Evolutionary conservation across 2,329 filamentous ascomycete genomes (phyloP).

Genomic region (Esteya vermicola): DNA sequence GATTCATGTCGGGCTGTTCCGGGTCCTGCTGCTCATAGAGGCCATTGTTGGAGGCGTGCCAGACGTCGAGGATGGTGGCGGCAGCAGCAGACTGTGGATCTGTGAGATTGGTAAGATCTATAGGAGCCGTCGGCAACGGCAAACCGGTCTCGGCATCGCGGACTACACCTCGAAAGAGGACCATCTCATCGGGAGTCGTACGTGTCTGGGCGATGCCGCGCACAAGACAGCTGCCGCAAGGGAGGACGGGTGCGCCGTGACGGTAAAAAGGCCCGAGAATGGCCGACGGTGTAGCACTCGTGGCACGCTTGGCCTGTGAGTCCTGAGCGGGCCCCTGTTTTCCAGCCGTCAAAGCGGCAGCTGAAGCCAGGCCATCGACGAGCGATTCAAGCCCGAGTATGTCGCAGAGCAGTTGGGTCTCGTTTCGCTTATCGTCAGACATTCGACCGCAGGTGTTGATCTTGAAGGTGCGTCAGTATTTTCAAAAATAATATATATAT

Average conservation of each 20-base stretch:
- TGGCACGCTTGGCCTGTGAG: no score
- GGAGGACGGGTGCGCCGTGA: conserved; percentile 42
- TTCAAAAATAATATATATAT: background rate
- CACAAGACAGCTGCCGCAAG: conserved; percentile 45
- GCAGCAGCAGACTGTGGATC: no score
- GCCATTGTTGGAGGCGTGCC: conserved; percentile 48
- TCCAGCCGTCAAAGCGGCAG: no score
- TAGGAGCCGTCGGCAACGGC: no score
- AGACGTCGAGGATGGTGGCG: conserved; percentile 46
- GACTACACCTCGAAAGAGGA: conserved; percentile 37
- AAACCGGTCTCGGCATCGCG: conserved; percentile 36
- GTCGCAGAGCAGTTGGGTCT: conserved; percentile 53
- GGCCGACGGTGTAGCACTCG: conserved; percentile 45
- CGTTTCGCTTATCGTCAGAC: conserved; percentile 48
- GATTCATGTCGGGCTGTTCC: conserved; percentile 56
- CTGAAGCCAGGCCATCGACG: conserved; percentile 53
- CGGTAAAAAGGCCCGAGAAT: conserved; percentile 60
- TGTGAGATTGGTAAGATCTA: no score
- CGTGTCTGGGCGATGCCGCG: conserved; percentile 4
- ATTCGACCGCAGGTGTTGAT: conserved; percentile 53
- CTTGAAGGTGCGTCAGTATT: background rate
- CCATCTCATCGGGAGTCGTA: conserved; percentile 12
- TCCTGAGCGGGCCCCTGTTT: no score
- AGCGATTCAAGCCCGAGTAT: conserved; percentile 51
- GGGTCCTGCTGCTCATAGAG: conserved; percentile 19